Base-by-base conservation (phyloP, 345 rosid genomes). In the Zanthoxylum bungeanum region DNA sequence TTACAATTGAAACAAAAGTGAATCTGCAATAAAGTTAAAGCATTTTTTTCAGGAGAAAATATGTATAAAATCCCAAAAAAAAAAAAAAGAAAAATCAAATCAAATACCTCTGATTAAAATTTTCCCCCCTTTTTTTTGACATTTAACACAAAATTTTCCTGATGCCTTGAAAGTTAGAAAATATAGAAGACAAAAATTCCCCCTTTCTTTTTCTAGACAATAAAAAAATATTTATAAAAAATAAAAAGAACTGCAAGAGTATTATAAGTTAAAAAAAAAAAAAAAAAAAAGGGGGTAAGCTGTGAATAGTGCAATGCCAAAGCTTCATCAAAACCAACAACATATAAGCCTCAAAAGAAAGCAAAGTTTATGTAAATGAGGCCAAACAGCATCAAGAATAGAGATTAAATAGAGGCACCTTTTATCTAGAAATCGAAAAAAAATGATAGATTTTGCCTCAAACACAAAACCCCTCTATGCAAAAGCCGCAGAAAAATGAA, bases 391-490 rank as follows among this genome's bases (percentile, higher is more conserved):
- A 52, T 9, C 59, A 60, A 64, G 53, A 16, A 9, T 34, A 12
- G 70, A 44, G 42, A 42, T 27, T 28, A 75, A 61, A 42, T 5
- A 62, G 58, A 68, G 55, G 17, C 22, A 42, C 66, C 75, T 3
- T 69, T 69, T 63, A 56, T 46, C 76, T 57, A 52, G 19, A 62
- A 73, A 66, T 39, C 67, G 71, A 64, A 76, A 78, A n/a, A 61
- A 40, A 70, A 52, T 50, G 40, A 68, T 14, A 60, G 28, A 39
- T 22, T 66, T 53, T 25, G 30, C 56, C 27, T 31, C 62, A 46
- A 52, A 47, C 22, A 33, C 60, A 58, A 70, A 79, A 75, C 17
- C 73, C 71, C 73, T 69, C 58, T 64, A 74, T 78, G 65, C 40
- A 60, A 68, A 73, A 46, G 63, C 57, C 9, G 28, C 36, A 50